Base-by-base conservation (phyloP, 805 yeast species). In the Candida ponderosae region DNA sequence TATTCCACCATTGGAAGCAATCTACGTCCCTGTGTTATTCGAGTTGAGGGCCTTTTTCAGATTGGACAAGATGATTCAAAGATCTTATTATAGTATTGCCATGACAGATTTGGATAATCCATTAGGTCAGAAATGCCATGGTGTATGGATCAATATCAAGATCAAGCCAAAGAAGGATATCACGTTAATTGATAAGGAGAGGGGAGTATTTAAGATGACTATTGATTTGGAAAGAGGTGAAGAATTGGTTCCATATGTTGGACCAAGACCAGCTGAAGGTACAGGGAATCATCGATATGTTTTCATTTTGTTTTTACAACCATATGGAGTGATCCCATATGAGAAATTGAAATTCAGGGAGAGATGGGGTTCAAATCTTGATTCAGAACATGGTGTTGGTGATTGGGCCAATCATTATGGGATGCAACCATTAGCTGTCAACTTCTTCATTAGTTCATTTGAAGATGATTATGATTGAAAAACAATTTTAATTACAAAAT, bases 301-400 rank as follows among this genome's bases (percentile, higher is more conserved):
- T 19, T 45, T 42, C 34, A 31, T 50, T 19, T 34, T 48, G 27
- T 45, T 44, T 30, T 43, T 48, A 37, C 53, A 51, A 26, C 35
- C 46, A 2, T 35, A 29, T 31, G 52, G 51, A 1, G 34, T 21
- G 17, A 13, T 44, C n/a, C 47, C 46, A 7, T 37, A 35, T 16
- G 41, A 46, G 28, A 23, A 26, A 5, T 42, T 49, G 34, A 46
- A 33, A 27, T 43, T 29, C 20, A 43, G 51, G 31, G 47, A 46
- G 20, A 45, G 44, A 37, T 50, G 53, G 53, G 54, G 56, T 3
- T 45, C 51, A 1, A 34, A 39, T 14, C 40, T 39, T 19, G 24
- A 41, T n/a, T 9, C 4, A 29, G 41, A 40, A 1, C 43, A 49
- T 34, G 50, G 51, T 2, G 34, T 46, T n/a, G 36, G 42, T 15